phyloP scores from a whole-genome alignment of 1,139 yeast species.

The Yarrowia galli region DNA sequence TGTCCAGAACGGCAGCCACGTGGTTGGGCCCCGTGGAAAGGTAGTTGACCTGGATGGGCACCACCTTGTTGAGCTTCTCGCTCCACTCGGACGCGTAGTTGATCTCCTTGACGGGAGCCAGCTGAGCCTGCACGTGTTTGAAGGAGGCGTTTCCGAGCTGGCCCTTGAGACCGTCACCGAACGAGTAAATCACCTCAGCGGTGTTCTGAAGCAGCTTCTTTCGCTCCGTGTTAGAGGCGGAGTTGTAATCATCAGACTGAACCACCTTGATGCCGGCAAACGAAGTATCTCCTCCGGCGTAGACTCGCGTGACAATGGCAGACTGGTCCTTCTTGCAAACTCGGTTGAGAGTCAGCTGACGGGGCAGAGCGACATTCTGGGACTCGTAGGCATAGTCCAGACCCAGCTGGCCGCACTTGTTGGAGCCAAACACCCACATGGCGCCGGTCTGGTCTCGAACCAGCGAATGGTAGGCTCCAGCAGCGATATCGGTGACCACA shows the following conservation, averaged over 20 bases:
- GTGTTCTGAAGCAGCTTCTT: conserved; percentile 44
- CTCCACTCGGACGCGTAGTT: conserved; percentile 55
- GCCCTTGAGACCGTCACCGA: conserved; percentile 90
- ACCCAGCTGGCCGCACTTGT: conserved; percentile 85
- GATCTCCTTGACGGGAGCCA: conserved; percentile 61
- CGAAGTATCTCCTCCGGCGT: conserved; percentile 74
- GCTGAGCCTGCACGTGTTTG: conserved; percentile 74
- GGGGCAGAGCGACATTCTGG: conserved; percentile 73
- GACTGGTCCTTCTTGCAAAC: conserved; percentile 28
- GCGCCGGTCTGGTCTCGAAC: conserved; percentile 68
- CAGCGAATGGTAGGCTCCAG: conserved; percentile 77
- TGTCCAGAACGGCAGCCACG: conserved; percentile 64
- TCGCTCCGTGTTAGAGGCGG: conserved; percentile 42
- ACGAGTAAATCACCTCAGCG: conserved; percentile 54
- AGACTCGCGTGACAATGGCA: conserved; percentile 50
- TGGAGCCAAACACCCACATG: conserved; percentile 85
- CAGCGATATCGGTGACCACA: conserved; percentile 64
- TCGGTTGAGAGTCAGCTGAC: conserved; percentile 47
- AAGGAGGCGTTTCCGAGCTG: conserved; percentile 82
- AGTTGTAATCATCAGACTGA: conserved; percentile 40
- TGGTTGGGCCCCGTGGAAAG: conserved; percentile 75
- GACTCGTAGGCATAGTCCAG: conserved; percentile 68
- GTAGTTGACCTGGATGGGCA: conserved; percentile 57
- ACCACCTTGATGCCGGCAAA: conserved; percentile 51
- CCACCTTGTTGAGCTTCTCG: conserved; percentile 51